Conservation (phyloP, 2,329 filamentous ascomycete species). For the Neoscytalidium dimidiatum region DNA sequence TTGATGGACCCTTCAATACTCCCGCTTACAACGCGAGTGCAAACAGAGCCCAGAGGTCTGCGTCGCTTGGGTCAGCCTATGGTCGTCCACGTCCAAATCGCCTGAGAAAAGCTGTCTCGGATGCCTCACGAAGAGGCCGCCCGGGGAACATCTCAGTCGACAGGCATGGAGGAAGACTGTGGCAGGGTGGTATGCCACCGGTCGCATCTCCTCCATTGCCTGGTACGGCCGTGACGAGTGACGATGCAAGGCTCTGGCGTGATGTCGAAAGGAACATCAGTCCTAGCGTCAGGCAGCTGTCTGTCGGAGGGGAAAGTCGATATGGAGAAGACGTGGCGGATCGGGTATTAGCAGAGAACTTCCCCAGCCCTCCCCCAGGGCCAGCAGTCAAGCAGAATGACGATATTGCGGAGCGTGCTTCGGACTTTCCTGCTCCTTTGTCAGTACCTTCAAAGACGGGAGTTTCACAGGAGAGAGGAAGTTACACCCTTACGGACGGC, state of each 20-base stretch:
- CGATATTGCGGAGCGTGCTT: conserved; percentile 52
- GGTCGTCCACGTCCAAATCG: neutral
- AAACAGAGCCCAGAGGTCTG: neutral
- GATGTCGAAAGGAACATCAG: neutral
- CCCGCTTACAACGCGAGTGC: neutral
- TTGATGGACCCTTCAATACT: neutral
- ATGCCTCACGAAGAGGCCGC: neutral
- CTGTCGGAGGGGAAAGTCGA: conserved; percentile 26
- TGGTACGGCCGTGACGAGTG: neutral
- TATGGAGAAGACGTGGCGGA: conserved; percentile 58
- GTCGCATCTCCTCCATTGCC: neutral
- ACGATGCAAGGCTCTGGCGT: neutral
- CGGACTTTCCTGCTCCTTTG: neutral
- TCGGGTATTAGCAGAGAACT: conserved; percentile 28
- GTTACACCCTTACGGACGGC: neutral
- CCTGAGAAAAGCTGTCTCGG: neutral
- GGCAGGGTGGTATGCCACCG: neutral
- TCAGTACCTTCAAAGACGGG: neutral
- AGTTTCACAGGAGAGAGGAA: neutral
- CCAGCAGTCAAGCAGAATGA: conserved; percentile 52
- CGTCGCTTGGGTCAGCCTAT: neutral
- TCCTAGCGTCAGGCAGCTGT: conserved; percentile 23
- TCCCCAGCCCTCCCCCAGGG: neutral
- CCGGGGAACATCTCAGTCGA: neutral
- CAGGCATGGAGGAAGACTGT: no score